A percentile compares a stretch with the other conserved stretches of the same genome.
These are phyloP conservation scores for Neoscytalidium dimidiatum DNA, from an alignment of 2,329 filamentous ascomycete species.

Conservation along the genomic window DNA sequence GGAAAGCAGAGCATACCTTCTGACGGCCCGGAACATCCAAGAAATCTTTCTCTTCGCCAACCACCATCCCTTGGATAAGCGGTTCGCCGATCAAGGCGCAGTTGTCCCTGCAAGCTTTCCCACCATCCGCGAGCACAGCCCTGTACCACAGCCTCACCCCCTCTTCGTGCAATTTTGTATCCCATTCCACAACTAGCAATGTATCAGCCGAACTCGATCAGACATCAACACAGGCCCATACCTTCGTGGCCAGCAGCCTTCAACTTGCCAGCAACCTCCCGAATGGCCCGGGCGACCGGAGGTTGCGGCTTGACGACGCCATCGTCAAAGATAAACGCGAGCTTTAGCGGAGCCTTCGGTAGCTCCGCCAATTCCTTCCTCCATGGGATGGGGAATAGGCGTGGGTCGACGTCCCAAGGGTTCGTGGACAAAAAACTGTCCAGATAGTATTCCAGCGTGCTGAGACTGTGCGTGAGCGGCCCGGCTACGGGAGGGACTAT, in stretches of 20 bases:
- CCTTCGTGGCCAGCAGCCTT: not conserved
- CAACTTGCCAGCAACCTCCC: slow-evolving; percentile 42
- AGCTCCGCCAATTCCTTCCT: slow-evolving; percentile 41
- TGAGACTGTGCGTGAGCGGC: slow-evolving; percentile 55
- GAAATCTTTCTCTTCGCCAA: slow-evolving; percentile 23
- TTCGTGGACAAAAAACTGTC: slow-evolving; percentile 56
- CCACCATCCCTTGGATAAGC: slow-evolving; percentile 26
- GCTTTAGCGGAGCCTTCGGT: slow-evolving; percentile 27
- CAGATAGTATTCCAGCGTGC: slow-evolving; percentile 57
- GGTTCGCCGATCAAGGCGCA: slow-evolving; percentile 25
- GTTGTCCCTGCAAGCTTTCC: slow-evolving; percentile 18
- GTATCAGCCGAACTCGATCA: too few relatives aligned
- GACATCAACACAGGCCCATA: not conserved
- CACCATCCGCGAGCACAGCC: slow-evolving; percentile 25
- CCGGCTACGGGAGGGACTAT: slow-evolving; percentile 46
- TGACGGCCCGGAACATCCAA: slow-evolving; percentile 21
- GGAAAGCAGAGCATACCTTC: slow-evolving; percentile 11
- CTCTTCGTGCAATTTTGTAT: slow-evolving; percentile 20
- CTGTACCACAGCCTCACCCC: slow-evolving; percentile 23
- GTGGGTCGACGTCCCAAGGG: slow-evolving; percentile 70
- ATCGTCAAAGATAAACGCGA: slow-evolving; percentile 55
- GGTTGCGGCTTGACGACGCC: slow-evolving; percentile 55
- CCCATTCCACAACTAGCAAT: slow-evolving; percentile 28
- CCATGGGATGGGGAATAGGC: slow-evolving; percentile 68
- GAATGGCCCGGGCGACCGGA: slow-evolving; percentile 49